phyloP scores from a whole-genome alignment of 768 basidiomycete genomes.

The Nidula microcarpa region DNA sequence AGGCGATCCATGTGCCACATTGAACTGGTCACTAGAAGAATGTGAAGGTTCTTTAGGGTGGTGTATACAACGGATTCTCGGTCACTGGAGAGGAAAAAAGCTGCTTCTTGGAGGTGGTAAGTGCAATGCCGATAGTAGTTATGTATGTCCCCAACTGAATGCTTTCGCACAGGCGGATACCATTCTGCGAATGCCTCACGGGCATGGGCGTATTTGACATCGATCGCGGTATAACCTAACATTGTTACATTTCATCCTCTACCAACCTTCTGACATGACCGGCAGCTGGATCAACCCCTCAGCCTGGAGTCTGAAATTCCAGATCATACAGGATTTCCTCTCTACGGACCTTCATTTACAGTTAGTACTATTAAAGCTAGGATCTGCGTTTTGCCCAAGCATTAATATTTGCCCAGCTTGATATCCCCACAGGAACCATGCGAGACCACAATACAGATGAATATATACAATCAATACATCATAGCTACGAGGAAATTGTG shows the following conservation, averaged over 20 bases:
- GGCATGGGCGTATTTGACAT: constrained; percentile 83
- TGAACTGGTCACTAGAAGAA: constrained; percentile 65
- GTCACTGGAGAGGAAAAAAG: constrained; percentile 57
- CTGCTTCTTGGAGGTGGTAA: constrained; percentile 76
- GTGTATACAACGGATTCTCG: constrained; percentile 52
- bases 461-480: constrained; percentile 45
- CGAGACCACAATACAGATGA: constrained; percentile 67
- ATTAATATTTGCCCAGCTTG: constrained; percentile 36
- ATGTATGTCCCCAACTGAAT: background rate
- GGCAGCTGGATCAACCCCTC: constrained; percentile 53
- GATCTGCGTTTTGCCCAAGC: too few relatives aligned
- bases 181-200: constrained; percentile 79
- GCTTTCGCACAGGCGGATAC: constrained; percentile 66
- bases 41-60: constrained; percentile 65
- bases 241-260: background rate
- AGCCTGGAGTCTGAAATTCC: constrained; percentile 65
- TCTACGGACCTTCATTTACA: constrained; percentile 79
- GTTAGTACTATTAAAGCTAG: constrained; percentile 13
- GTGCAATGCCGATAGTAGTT: constrained; percentile 8
- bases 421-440: constrained; percentile 71
- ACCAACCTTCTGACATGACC: too few relatives aligned
- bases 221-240: constrained; percentile 47
- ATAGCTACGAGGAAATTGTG: constrained; percentile 31
- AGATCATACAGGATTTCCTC: constrained; percentile 68
- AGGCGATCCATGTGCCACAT: constrained; percentile 74